Conservation (phyloP, 495 filamentous ascomycete genomes). For the Penicillium silybi region DNA sequence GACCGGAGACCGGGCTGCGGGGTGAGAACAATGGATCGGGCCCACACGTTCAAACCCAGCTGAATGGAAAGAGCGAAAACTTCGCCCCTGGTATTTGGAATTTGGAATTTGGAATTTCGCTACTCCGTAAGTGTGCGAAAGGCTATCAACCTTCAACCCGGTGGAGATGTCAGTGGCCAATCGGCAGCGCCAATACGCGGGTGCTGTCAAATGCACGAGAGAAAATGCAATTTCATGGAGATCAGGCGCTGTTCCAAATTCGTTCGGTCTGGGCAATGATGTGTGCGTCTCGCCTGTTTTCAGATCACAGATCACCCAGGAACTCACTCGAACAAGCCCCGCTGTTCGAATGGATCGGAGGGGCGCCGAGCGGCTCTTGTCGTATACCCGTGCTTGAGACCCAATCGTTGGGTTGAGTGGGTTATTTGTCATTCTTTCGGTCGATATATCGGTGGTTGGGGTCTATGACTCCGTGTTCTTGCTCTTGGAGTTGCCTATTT, state of each 20-base stretch:
- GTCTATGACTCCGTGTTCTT: too few species aligned
- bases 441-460: too few species aligned
- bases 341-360: not conserved
- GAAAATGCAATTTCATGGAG: not conserved
- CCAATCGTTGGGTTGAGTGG: not conserved
- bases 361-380: slow-evolving; percentile 1
- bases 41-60: not conserved
- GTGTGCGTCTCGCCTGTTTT: not conserved
- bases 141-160: not conserved
- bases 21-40: not conserved
- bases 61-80: not conserved
- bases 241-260: slow-evolving; percentile 1
- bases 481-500: too few species aligned
- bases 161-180: slow-evolving; percentile 11
- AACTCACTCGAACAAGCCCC: slow-evolving; percentile 6
- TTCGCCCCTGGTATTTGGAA: not conserved
- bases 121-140: not conserved
- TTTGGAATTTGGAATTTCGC: slow-evolving; percentile 9
- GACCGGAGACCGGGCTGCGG: not conserved
- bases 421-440: slow-evolving; percentile 13
- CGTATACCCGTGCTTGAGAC: not conserved
- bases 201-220: slow-evolving; percentile 11
- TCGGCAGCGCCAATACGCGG: slow-evolving; percentile 2
- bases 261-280: not conserved
- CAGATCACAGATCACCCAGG: too few species aligned